These are phyloP conservation scores for Fagus crenata DNA, from an alignment of 306 rosid species.

Conservation along the genomic window DNA sequence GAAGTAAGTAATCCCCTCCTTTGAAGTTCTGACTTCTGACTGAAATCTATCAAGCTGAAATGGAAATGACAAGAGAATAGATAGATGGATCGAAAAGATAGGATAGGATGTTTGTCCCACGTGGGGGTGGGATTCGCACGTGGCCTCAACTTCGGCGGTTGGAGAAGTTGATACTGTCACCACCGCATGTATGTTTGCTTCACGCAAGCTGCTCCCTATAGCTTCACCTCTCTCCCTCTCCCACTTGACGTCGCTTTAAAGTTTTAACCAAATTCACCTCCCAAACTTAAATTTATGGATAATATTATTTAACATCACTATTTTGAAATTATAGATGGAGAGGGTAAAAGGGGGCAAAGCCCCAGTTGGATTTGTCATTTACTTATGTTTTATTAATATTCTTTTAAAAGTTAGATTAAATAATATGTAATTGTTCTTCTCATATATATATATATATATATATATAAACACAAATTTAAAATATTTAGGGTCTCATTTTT, in stretches of 20 bases:
- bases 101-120: constrained; percentile 61
- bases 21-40: too few relatives aligned
- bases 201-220: constrained; percentile 67
- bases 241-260: constrained; percentile 58
- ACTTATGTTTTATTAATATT: too few relatives aligned
- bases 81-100: constrained; percentile 18
- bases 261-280: constrained; percentile 45
- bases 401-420: too few relatives aligned
- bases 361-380: too few relatives aligned
- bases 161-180: constrained; percentile 46
- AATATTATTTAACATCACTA: too few relatives aligned
- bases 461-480: too few relatives aligned
- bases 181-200: constrained; percentile 70
- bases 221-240: constrained; percentile 1
- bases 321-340: too few relatives aligned
- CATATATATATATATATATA: too few relatives aligned
- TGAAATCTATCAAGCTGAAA: not conserved
- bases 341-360: too few relatives aligned
- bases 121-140: constrained; percentile 43
- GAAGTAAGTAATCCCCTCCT: not conserved
- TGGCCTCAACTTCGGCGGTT: constrained; percentile 54
- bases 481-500: too few relatives aligned
- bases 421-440: too few relatives aligned
- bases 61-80: constrained; percentile 18
- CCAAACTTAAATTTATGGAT: not conserved